phyloP scores from a whole-genome alignment of 2,329 filamentous ascomycete species.

The Colletotrichum falcatum region DNA sequence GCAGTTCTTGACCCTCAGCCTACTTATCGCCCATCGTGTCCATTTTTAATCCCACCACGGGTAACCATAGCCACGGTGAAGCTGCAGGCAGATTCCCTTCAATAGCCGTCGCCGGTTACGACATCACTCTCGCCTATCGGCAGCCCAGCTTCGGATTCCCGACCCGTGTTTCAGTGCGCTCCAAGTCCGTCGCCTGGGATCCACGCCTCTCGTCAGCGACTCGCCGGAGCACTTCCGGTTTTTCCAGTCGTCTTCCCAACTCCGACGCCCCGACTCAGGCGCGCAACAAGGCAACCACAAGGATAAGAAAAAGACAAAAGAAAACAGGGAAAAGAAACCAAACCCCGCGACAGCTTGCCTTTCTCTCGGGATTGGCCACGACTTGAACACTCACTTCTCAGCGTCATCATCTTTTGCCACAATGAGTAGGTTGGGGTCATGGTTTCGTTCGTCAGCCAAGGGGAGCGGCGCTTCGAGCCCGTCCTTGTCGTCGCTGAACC shows the following conservation, averaged over 20 bases:
- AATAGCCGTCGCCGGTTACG: constrained; percentile 7
- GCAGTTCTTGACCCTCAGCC: not conserved
- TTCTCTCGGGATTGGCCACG: not conserved
- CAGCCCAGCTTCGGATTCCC: constrained; percentile 18
- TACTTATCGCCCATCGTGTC: constrained; percentile 24
- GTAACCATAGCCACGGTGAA: constrained; percentile 9
- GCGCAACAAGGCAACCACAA: no score
- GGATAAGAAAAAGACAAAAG: not conserved
- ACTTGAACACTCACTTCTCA: not conserved
- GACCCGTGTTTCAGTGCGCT: constrained; percentile 37
- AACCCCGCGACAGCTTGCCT: not conserved
- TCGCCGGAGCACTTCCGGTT: constrained; percentile 38
- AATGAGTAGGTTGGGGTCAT: constrained; percentile 63
- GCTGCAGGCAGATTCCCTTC: constrained; percentile 8
- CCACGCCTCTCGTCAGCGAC: constrained; percentile 31
- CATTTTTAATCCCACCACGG: constrained; percentile 29
- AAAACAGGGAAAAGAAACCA: not conserved
- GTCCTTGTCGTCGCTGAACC: constrained; percentile 46
- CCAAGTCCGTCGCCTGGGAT: constrained; percentile 26
- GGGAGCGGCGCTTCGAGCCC: constrained; percentile 49
- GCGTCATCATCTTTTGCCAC: constrained; percentile 4
- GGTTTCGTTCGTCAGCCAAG: constrained; percentile 61
- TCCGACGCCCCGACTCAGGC: constrained; percentile 22
- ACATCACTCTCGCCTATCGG: constrained; percentile 32
- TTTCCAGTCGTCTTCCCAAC: constrained; percentile 24